Base-by-base conservation (phyloP, 2,329 filamentous ascomycete genomes). In the Dactylellina haptotyla region DNA sequence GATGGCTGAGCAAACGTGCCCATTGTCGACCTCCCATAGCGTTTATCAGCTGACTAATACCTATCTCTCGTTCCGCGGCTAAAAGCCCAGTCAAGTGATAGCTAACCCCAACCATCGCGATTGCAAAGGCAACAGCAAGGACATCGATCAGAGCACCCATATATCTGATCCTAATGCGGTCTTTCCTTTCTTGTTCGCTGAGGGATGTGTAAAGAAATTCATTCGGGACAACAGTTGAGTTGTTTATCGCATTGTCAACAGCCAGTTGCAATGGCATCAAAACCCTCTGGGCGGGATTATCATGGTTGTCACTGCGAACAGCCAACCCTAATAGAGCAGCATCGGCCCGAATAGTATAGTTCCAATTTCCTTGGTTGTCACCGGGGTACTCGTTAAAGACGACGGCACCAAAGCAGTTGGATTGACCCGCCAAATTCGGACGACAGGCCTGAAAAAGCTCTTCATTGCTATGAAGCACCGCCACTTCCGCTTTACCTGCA, bases 21-120 rank as follows among this genome's bases (percentile, higher is more conserved):
- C 88, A 87, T 62, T 85, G 85, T 63, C 91, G 91, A 0, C 91
- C 90, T 84, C 95, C 93, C 92, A 96, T 97, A 62, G 92, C 90
- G 81, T 97, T 93, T 45, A 97, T 87, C 26, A 97, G 84, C 75
- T 93, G 91, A 3, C 91, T 91, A 86, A 97, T 95, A 67, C 93
- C 93, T 14, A 88, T 84, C 82, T 97, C 93, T 64, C 93, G 85
- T 81, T 97, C 93, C 1, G 89, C 88, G 5, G 93, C 93, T 79
- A 96, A 89, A 77, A 93, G 88, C 6, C 93, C 93, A 0, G 92
- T 91, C 65, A 96, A 84, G 78, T 97, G 93, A 79, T 97, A 97
- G 37, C 89, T 89, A 25, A 97, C 86, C 62, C 91, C 92, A 48
- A 95, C 88, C 62, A 95, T 85, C 18, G 88, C 90, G 54, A 93